A percentile compares a stretch with the other conserved stretches of the same genome.
phyloP scores from a whole-genome alignment of 1,284 basidiomycete genomes.

The Trichosporon coremiiforme region DNA sequence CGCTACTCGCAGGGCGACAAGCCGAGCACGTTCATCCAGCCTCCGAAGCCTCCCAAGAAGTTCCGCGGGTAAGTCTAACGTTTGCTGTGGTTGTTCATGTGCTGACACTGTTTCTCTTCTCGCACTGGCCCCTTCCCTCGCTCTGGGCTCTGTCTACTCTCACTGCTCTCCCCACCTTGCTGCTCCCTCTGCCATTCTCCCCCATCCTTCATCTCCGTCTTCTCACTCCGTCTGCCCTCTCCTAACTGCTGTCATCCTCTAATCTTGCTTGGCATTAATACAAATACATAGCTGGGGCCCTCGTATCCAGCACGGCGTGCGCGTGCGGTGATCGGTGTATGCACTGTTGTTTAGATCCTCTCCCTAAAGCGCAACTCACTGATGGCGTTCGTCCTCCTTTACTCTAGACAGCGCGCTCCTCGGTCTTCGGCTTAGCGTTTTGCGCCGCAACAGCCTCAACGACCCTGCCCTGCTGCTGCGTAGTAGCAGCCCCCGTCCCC shows the following conservation, averaged over 20 bases:
- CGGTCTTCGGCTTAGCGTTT: background rate
- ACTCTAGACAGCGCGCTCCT: constrained; percentile 10
- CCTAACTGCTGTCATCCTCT: background rate
- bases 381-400: background rate
- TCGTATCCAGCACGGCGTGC: constrained; percentile 40
- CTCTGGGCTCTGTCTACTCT: background rate
- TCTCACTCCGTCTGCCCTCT: too few species aligned
- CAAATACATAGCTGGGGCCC: constrained; percentile 40
- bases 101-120: background rate
- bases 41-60: constrained; percentile 47
- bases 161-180: background rate
- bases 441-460: background rate
- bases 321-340: constrained; percentile 28
- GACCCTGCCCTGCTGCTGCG: too few species aligned
- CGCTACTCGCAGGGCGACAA: constrained; percentile 44
- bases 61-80: constrained; percentile 47
- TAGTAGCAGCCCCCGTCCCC: too few species aligned
- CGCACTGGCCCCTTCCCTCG: too few species aligned
- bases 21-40: constrained; percentile 40
- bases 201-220: background rate
- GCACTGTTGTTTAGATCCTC: constrained; percentile 3
- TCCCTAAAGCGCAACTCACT: background rate
- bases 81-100: background rate
- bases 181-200: background rate
- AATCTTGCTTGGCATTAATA: background rate